These are phyloP conservation scores for Colletotrichum ledebouriae DNA, from an alignment of 2,329 filamentous ascomycete genomes.

Conservation along the genomic window DNA sequence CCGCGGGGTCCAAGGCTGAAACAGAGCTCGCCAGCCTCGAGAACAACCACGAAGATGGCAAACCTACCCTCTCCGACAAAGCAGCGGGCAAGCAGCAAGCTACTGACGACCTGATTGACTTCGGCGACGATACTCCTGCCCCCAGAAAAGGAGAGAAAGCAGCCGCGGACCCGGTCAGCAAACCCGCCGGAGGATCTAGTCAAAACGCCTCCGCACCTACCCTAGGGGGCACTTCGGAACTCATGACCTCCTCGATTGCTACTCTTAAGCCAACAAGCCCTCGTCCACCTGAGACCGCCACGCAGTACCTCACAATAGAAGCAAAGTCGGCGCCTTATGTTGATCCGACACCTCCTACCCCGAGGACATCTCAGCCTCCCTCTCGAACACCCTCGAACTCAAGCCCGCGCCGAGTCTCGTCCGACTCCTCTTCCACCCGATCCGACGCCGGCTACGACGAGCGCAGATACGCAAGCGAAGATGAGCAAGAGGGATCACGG, in stretches of 20 bases:
- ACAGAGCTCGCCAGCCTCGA: conserved; percentile 27
- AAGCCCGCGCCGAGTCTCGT: conserved; percentile 60
- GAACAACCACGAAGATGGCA: conserved; percentile 1
- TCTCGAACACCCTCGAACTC: conserved; percentile 72
- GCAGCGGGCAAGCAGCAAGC: conserved; percentile 37
- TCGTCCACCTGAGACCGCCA: conserved; percentile 52
- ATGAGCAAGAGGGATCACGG: conserved; percentile 77
- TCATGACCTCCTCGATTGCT: conserved; percentile 61
- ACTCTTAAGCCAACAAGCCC: conserved; percentile 63
- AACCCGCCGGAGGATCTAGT: conserved; percentile 13
- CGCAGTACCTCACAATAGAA: conserved; percentile 63
- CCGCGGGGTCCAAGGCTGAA: conserved; percentile 41
- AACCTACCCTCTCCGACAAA: conserved; percentile 31
- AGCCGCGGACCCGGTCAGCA: not conserved
- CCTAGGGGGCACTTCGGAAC: conserved; percentile 44
- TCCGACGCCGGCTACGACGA: conserved; percentile 71
- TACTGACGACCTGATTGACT: conserved; percentile 40
- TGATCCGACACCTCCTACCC: conserved; percentile 71
- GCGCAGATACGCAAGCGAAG: conserved; percentile 69
- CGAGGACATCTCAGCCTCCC: conserved; percentile 66
- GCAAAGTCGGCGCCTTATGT: conserved; percentile 60
- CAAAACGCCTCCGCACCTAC: conserved; percentile 4
- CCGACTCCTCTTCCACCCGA: conserved; percentile 65
- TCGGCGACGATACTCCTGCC: conserved; percentile 31
- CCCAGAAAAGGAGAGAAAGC: not conserved